Evolutionary conservation across 2,329 filamentous ascomycete genomes (phyloP), one percentile per base, ranked within the genome.

Genomic region (Alternaria sp.): DNA sequence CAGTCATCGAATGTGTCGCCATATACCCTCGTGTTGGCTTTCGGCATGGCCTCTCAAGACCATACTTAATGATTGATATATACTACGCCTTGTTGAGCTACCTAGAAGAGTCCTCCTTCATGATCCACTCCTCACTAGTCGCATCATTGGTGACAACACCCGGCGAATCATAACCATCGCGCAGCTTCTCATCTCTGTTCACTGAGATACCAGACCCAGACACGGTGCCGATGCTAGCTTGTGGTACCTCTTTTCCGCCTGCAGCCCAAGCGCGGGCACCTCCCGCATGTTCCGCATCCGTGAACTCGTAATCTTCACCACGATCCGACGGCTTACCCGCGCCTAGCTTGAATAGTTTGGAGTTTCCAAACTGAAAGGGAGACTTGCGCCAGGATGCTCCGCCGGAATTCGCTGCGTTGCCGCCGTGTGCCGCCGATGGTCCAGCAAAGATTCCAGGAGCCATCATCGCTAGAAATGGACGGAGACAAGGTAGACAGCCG

Each of bases 71-170:
- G 37, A 11, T 10, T 41, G 37, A 41, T 41, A 18, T n/a, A 41
- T 10, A 41, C 37, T 18, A 41, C 9, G 37, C 2, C 37, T 50
- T 30, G 7, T 6, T 12, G 23, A 20, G 18, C 28, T 28, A 50
- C 18, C 25, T 50, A 18, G 15, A 18, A 50, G 25, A 50, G 14
- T 50, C 25, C 12, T 50, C 47, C 25, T 50, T 50, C 47, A 50
- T 50, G 47, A 50, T 50, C 47, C 47, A 50, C 47, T 50, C 47
- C 47, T 50, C 47, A 50, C 47, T 50, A 50, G 23, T 50, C 18
- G 25, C 23, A 28, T 50, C 47, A 28, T 18, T 50, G 47, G 20
- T 50, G n/a, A 50, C 18, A 50, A 50, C 25, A 12, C 25, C 15
- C 25, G 47, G 25, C 15, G 47, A 50, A 50, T 28, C 18, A 50